Evolutionary conservation across 805 yeast genomes (phyloP).

Genomic region (Candida berthetii): DNA sequence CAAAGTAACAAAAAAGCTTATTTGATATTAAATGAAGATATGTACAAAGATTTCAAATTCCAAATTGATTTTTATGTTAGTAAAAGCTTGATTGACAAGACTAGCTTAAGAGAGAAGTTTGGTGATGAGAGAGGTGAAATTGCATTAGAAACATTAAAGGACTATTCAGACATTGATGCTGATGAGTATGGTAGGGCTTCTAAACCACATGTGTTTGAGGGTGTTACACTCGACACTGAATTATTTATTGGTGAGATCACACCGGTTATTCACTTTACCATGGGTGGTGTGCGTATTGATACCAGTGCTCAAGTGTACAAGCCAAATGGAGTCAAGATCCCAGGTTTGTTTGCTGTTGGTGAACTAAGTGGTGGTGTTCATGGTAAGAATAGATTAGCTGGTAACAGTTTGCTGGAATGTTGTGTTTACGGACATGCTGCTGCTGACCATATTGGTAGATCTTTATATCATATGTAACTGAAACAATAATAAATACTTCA

Average conservation of each 20-base stretch:
- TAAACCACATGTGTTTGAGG: slow-evolving; percentile 25
- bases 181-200: slow-evolving; percentile 32
- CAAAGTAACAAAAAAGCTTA: slow-evolving; percentile 24
- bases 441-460: neutral
- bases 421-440: neutral
- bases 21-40: slow-evolving; percentile 34
- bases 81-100: slow-evolving; percentile 26
- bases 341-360: slow-evolving; percentile 56
- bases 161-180: slow-evolving; percentile 9
- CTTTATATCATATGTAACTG: no score
- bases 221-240: slow-evolving; percentile 18
- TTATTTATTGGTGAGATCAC: slow-evolving; percentile 47
- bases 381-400: slow-evolving; percentile 57
- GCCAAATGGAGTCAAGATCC: slow-evolving; percentile 22
- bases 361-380: slow-evolving; percentile 68
- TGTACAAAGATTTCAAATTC: slow-evolving; percentile 36
- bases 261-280: slow-evolving; percentile 61
- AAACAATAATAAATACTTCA: no score
- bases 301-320: slow-evolving; percentile 37
- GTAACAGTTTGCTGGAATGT: slow-evolving; percentile 51
- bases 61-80: slow-evolving; percentile 47
- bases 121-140: slow-evolving; percentile 16
- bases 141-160: slow-evolving; percentile 9
- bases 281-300: slow-evolving; percentile 60
- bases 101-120: slow-evolving; percentile 24